Base-by-base conservation (phyloP, 2,329 filamentous ascomycete species). In the Cercospora zeae-maydis region DNA sequence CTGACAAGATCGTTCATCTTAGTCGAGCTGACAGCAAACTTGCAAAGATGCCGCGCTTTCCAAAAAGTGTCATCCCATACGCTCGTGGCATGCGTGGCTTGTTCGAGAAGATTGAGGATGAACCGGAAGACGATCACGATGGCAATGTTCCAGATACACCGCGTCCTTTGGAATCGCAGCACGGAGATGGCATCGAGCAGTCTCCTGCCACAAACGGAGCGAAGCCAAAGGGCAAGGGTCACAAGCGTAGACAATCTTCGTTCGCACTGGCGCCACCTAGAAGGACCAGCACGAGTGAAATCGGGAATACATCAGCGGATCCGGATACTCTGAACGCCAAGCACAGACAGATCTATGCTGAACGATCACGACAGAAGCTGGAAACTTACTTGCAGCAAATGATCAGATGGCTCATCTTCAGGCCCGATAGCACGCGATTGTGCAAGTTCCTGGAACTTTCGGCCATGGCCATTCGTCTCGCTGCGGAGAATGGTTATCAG, bases 361-460 rank as follows among this genome's bases (percentile, higher is more conserved):
- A 96, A 70, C 87, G 86, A 65, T 93, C 97, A 76, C 86, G 93
- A 61, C 89, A 87, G 70, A 91, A 91, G 74, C 81, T 99, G 33
- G 95, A 98, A 74, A 87, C 87, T 54, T 99, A 99, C 74, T 80
- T 99, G 19, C 91, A 93, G 67, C 90, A 93, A 72, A 92, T 98
- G 87, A 93, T 98, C 64, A 88, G 91, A 59, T 98, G 93, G 85
- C 86, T 99, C 71, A 98, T 99, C 78, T 99, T 99, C 78, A 87
- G 93, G 51, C 88, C 95, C 6, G 93, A 98, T 76, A 97, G 92
- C 78, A 98, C 97, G 72, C 87, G 95, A 9, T 82, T 99, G 3
- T 99, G 95, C 78, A 95, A 96, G 67, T 99, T 99, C 75, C 81
- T 99, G 1, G 95, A 99, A 75, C 81, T 99, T 8, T 99, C 95